Percentiles rank a stretch among this genome's conserved stretches.
phyloP scores from a whole-genome alignment of 2,329 filamentous ascomycete species.

The Aureobasidium sp. region DNA sequence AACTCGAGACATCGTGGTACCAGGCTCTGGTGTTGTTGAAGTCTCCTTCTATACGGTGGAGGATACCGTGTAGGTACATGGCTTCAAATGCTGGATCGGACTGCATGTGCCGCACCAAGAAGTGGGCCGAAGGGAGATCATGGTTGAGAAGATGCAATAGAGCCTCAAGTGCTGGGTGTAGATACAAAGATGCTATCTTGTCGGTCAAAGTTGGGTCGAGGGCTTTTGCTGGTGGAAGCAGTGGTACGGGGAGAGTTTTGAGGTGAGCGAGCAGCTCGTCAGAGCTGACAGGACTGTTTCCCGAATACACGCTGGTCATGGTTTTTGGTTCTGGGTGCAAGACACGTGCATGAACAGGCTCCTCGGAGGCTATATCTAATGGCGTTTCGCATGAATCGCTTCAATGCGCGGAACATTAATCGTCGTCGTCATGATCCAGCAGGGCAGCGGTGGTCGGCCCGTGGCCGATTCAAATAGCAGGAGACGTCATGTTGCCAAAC shows the following conservation, averaged over 20 bases:
- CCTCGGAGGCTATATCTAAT: background rate
- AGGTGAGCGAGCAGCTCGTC: constrained; percentile 22
- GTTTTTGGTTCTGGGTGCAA: background rate
- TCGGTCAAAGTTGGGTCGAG: constrained; percentile 19
- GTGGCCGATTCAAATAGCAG: background rate
- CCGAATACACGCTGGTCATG: constrained; percentile 11
- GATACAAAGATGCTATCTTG: constrained; percentile 23
- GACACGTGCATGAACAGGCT: background rate
- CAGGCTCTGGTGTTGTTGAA: constrained; percentile 41
- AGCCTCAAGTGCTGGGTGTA: constrained; percentile 35
- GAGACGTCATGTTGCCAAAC: constrained; percentile 7
- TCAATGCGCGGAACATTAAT: background rate
- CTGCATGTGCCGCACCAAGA: constrained; percentile 45
- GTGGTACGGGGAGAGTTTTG: constrained; percentile 21
- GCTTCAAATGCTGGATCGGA: constrained; percentile 39
- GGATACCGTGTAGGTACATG: constrained; percentile 44
- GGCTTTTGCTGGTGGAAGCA: constrained; percentile 21
- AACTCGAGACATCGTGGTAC: constrained; percentile 37
- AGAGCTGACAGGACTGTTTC: constrained; percentile 19
- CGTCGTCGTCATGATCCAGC: constrained; percentile 4
- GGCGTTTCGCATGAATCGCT: background rate
- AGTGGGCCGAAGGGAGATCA: constrained; percentile 44
- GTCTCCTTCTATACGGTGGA: constrained; percentile 45
- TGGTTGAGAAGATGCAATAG: constrained; percentile 44
- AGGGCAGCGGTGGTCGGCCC: background rate